phyloP scores from a whole-genome alignment of 108 stramenopile species.

The Pseudonitzschia delicatissima region DNA sequence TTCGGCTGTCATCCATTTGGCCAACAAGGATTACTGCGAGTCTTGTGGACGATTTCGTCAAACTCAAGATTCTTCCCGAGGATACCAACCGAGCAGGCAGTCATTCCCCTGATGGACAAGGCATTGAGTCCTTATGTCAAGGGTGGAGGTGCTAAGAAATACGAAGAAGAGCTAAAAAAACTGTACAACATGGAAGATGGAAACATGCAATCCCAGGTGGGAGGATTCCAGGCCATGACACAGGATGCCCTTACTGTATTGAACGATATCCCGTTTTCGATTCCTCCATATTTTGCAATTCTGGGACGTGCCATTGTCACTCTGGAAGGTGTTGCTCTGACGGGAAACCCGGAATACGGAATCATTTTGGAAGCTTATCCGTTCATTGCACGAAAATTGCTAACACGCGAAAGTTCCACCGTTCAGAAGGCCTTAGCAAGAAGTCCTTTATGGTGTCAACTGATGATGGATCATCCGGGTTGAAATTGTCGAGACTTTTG shows the following conservation, averaged over 20 bases:
- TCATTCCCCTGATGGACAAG: conserved; percentile 91
- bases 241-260: conserved; percentile 87
- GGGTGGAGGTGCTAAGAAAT: conserved; percentile 89
- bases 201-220: conserved; percentile 57
- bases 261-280: conserved; percentile 86
- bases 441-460: conserved; percentile 70
- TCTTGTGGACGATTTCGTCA: conserved; percentile 87
- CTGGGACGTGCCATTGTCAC: conserved; percentile 86
- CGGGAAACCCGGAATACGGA: conserved; percentile 81
- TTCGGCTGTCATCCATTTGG: conserved; percentile 85
- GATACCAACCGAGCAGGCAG: conserved; percentile 74
- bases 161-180: conserved; percentile 76
- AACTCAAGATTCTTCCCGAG: conserved; percentile 73
- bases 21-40: conserved; percentile 86
- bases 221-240: conserved; percentile 82
- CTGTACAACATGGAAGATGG: conserved; percentile 85
- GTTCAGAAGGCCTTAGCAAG: conserved; percentile 79
- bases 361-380: conserved; percentile 90
- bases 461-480: conserved; percentile 35
- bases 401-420: conserved; percentile 74
- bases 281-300: conserved; percentile 85
- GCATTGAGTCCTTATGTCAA: conserved; percentile 87
- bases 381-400: conserved; percentile 83
- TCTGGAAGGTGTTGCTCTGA: conserved; percentile 86
- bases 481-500: conserved; percentile 72